Evolutionary conservation across 495 filamentous ascomycete genomes (phyloP).

Genomic region (Lichina pygmaea): DNA sequence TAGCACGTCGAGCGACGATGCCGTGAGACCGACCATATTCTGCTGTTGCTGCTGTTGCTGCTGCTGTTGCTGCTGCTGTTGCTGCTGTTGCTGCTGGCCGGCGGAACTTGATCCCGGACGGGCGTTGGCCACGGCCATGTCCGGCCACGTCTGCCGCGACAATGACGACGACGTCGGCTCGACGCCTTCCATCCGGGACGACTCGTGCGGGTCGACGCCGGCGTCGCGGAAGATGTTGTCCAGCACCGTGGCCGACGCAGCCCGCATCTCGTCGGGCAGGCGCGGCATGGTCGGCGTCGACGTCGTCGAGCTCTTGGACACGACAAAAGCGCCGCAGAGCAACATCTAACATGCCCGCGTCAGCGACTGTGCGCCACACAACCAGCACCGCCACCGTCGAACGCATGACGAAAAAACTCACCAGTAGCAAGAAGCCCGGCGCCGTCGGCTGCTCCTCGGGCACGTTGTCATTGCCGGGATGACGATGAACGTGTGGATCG

Average conservation of each 20-base stretch:
- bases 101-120: neutral
- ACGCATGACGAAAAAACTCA: neutral
- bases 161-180: neutral
- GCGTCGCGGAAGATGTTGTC: conserved; percentile 70
- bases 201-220: conserved; percentile 19
- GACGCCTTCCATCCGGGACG: neutral
- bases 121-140: neutral
- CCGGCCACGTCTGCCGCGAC: neutral
- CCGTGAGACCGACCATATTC: conserved; percentile 24
- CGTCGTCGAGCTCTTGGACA: conserved; percentile 47
- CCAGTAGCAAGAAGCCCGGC: conserved; percentile 35
- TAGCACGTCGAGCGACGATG: conserved; percentile 46
- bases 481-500: neutral
- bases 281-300: conserved; percentile 39
- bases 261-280: conserved; percentile 78
- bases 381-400: too few relatives aligned
- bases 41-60: conserved; percentile 19
- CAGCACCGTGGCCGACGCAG: conserved; percentile 70
- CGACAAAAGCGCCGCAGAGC: conserved; percentile 87
- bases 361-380: too few relatives aligned
- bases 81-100: neutral
- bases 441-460: conserved; percentile 29
- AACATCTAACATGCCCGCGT: conserved; percentile 28
- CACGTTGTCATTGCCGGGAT: neutral
- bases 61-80: conserved; percentile 17